Evolutionary conservation across 441 rosid species (phyloP).

Genomic region (Mallotus japonicus): DNA sequence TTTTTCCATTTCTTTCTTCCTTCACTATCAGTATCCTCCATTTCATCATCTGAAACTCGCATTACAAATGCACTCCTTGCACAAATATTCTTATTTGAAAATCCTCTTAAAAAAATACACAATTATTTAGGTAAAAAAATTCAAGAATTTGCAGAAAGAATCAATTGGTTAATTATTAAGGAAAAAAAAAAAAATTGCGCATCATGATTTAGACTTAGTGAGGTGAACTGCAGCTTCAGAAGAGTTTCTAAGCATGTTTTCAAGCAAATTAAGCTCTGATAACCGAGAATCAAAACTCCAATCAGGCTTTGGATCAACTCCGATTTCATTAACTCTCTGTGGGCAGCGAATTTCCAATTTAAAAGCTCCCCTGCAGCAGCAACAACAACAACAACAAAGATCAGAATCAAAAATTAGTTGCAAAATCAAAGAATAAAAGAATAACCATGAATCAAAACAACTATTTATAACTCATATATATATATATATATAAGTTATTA

Average conservation of each 20-base stretch:
- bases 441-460: no score
- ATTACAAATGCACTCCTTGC: slow-evolving; percentile 48
- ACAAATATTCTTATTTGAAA: slow-evolving; percentile 29
- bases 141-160: background rate
- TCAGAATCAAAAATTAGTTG: background rate
- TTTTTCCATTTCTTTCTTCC: background rate
- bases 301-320: slow-evolving; percentile 66
- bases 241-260: slow-evolving; percentile 50
- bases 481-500: no score
- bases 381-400: no score
- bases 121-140: background rate
- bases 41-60: slow-evolving; percentile 64
- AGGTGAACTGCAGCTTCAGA: slow-evolving; percentile 39
- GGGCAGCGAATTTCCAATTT: slow-evolving; percentile 60
- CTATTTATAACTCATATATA: no score
- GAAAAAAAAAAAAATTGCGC: background rate
- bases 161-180: background rate
- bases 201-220: slow-evolving; percentile 49
- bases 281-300: slow-evolving; percentile 61
- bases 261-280: slow-evolving; percentile 62
- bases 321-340: slow-evolving; percentile 47
- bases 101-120: slow-evolving; percentile 10
- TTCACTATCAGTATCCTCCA: slow-evolving; percentile 47
- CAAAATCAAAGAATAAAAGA: background rate
- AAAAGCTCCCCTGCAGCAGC: slow-evolving; percentile 46